Evolutionary conservation across 805 yeast genomes (phyloP).

Genomic region (Saturnispora zaruensis): DNA sequence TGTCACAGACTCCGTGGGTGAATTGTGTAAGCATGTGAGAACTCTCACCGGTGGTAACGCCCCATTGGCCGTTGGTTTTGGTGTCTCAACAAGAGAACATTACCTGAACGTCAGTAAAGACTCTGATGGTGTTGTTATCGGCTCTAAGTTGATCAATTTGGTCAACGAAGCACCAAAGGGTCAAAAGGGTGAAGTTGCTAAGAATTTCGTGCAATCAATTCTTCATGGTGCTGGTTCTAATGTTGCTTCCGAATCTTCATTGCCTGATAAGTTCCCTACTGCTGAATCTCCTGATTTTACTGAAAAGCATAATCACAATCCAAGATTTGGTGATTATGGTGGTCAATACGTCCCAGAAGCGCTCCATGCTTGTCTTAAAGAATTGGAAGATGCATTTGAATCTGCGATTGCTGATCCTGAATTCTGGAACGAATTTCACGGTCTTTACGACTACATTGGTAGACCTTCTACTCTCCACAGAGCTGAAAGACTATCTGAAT

Average conservation of each 20-base stretch:
- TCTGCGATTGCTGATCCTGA: conserved; percentile 78
- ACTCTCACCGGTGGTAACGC: conserved; percentile 60
- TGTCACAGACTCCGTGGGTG: conserved; percentile 55
- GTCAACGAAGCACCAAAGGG: conserved; percentile 58
- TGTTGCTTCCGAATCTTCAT: conserved; percentile 19
- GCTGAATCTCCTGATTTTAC: conserved; percentile 30
- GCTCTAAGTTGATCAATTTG: conserved; percentile 70
- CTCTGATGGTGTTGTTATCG: conserved; percentile 96
- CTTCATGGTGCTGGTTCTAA: conserved; percentile 46
- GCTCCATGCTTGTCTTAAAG: conserved; percentile 80
- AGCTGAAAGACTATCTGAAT: conserved; percentile 83
- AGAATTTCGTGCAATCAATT: conserved; percentile 58
- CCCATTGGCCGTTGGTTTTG: conserved; percentile 94
- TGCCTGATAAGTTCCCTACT: conserved; percentile 15
- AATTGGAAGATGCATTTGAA: conserved; percentile 82
- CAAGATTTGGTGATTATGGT: conserved; percentile 90
- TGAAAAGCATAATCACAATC: conserved; percentile 60
- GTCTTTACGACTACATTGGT: conserved; percentile 86
- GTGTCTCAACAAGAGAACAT: conserved; percentile 91
- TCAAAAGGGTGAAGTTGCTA: conserved; percentile 53
- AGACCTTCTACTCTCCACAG: conserved; percentile 89
- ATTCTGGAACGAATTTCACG: conserved; percentile 88
- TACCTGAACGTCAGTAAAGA: conserved; percentile 65
- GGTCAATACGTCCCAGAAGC: conserved; percentile 99
- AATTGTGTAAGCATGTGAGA: conserved; percentile 68